Conservation (phyloP, 257 asterid species). For the Plantago major region DNA sequence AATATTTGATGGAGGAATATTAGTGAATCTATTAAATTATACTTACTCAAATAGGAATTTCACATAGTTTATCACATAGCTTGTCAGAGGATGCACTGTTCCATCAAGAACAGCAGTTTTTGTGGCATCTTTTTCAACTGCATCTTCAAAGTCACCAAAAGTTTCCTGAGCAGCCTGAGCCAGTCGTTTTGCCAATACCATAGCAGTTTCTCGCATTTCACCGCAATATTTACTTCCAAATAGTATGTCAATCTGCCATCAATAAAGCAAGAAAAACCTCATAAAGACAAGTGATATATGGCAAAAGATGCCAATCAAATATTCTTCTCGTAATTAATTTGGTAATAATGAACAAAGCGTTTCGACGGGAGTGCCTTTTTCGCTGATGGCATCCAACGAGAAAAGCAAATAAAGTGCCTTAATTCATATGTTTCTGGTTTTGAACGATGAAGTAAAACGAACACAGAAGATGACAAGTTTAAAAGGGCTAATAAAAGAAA, state of each 20-base stretch:
- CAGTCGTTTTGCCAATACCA: slow-evolving; percentile 57
- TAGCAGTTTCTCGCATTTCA: slow-evolving; percentile 77
- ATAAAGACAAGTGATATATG: not conserved
- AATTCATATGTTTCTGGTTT: too few relatives aligned
- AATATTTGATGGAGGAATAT: not conserved
- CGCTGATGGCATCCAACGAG: not conserved
- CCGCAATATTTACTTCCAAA: slow-evolving; percentile 59
- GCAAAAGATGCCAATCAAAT: too few relatives aligned
- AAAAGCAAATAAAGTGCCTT: not conserved
- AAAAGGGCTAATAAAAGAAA: too few relatives aligned
- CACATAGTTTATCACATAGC: slow-evolving; percentile 92
- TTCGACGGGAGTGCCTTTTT: too few relatives aligned
- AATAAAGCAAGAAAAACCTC: slow-evolving; percentile 17
- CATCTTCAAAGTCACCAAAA: slow-evolving; percentile 93
- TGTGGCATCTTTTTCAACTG: slow-evolving; percentile 93
- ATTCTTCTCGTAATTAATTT: too few relatives aligned
- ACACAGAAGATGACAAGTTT: too few relatives aligned
- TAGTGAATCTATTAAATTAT: slow-evolving; percentile 6
- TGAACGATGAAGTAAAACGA: too few relatives aligned
- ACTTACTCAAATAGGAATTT: slow-evolving; percentile 92
- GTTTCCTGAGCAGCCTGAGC: slow-evolving; percentile 96
- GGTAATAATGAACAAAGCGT: too few relatives aligned
- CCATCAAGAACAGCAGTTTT: slow-evolving; percentile 97
- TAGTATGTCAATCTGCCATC: slow-evolving; percentile 58
- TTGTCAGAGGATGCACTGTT: slow-evolving; percentile 95